A percentile compares a stretch with the other conserved stretches of the same genome.
These are phyloP conservation scores for Chlamydomonas sp. DNA, from an alignment of 139 green algal species.

Conservation along the genomic window DNA sequence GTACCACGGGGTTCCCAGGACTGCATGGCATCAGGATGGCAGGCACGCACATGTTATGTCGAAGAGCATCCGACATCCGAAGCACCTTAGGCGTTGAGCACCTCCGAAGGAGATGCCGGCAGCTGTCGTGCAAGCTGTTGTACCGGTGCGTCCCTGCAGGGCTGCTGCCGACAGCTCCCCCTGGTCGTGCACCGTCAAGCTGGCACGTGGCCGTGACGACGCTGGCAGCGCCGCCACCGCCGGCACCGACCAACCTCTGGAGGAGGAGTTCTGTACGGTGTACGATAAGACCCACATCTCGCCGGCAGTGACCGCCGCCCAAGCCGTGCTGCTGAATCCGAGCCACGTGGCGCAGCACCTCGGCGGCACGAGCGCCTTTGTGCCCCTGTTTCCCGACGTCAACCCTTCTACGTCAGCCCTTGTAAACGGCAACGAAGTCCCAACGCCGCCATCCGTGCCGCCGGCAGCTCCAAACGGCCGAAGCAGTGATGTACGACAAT, in stretches of 20 bases:
- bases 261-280: not conserved
- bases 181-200: slow-evolving; percentile 5
- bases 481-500: no score
- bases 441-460: no score
- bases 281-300: not conserved
- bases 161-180: not conserved
- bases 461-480: no score
- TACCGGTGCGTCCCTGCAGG: not conserved
- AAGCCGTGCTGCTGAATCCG: slow-evolving; percentile 18
- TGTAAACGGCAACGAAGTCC: no score
- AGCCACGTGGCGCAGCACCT: not conserved
- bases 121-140: no score
- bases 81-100: not conserved
- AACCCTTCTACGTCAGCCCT: no score
- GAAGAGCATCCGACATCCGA: no score
- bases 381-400: not conserved
- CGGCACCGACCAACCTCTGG: not conserved
- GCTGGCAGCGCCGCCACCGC: not conserved
- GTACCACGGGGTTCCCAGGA: no score
- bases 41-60: no score
- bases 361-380: not conserved
- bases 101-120: not conserved
- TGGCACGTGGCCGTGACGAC: not conserved
- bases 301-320: not conserved
- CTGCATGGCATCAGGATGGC: no score